Evolutionary conservation across 306 rosid species (phyloP).

Genomic region (Corylus heterophylla): DNA sequence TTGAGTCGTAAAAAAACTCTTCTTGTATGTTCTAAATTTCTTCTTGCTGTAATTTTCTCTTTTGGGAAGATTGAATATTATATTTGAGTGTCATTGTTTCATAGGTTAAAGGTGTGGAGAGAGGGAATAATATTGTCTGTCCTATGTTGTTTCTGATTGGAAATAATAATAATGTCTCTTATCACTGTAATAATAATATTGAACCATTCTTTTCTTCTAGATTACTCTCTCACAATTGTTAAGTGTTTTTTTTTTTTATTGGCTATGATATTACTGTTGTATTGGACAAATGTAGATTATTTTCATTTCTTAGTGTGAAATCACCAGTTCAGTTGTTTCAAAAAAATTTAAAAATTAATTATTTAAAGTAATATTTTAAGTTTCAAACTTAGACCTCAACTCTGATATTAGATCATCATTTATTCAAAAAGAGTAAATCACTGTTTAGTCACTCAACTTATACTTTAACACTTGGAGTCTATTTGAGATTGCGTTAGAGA

Average conservation of each 20-base stretch:
- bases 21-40: neutral
- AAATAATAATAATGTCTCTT: neutral
- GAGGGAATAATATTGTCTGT: neutral
- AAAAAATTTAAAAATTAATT: no score
- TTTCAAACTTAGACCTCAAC: no score
- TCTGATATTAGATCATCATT: no score
- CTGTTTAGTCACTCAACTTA: no score
- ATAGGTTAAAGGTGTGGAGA: neutral
- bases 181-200: neutral
- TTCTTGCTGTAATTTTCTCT: neutral
- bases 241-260: no score
- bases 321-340: no score
- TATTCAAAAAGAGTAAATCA: no score
- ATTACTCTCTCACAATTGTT: neutral
- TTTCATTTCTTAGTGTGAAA: neutral
- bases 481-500: no score
- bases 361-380: no score
- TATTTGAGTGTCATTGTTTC: neutral
- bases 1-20: neutral
- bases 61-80: neutral
- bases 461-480: no score
- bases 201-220: neutral
- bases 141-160: neutral
- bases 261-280: no score
- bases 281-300: neutral